These are phyloP conservation scores for Capronia coronata DNA, from an alignment of 2,329 filamentous ascomycete genomes.

Conservation along the genomic window DNA sequence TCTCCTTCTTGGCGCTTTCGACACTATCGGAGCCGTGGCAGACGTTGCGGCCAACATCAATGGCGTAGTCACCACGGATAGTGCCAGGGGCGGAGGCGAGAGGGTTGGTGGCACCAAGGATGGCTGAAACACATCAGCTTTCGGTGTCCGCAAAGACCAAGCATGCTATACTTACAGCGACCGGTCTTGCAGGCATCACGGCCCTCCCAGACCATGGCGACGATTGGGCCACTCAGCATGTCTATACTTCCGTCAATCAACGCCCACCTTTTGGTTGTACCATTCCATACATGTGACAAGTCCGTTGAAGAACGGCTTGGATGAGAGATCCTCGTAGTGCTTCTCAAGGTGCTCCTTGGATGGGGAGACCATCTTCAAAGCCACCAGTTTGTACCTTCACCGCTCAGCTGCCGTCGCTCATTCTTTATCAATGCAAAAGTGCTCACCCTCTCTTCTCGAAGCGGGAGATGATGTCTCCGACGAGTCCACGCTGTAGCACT, in stretches of 20 bases:
- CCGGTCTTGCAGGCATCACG: conserved; percentile 98
- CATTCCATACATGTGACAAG: conserved; percentile 70
- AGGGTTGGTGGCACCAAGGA: conserved; percentile 99
- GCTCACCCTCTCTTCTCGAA: conserved; percentile 80
- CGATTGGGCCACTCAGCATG: conserved; percentile 95
- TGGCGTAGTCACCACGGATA: conserved; percentile 91
- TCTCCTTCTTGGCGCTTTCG: conserved; percentile 99
- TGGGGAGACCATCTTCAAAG: conserved; percentile 89
- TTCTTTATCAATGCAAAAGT: conserved; percentile 2
- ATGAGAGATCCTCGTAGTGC: conserved; percentile 89
- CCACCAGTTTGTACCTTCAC: conserved; percentile 88
- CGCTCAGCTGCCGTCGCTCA: conserved; percentile 9
- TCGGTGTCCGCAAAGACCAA: conserved; percentile 20
- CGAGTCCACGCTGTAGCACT: conserved; percentile 76
- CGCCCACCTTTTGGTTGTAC: not conserved
- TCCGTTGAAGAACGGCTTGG: conserved; percentile 95
- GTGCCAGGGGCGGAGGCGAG: conserved; percentile 89
- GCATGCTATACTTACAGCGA: conserved; percentile 56
- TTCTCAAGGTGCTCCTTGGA: conserved; percentile 93
- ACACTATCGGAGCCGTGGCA: conserved; percentile 99
- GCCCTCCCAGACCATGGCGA: conserved; percentile 99
- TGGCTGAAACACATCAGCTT: conserved; percentile 44
- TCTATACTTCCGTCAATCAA: conserved; percentile 48
- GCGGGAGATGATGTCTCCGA: conserved; percentile 95
- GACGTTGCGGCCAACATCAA: conserved; percentile 93